Base-by-base conservation (phyloP, 352 stramenopile species). In the Pythium utonaiense region DNA sequence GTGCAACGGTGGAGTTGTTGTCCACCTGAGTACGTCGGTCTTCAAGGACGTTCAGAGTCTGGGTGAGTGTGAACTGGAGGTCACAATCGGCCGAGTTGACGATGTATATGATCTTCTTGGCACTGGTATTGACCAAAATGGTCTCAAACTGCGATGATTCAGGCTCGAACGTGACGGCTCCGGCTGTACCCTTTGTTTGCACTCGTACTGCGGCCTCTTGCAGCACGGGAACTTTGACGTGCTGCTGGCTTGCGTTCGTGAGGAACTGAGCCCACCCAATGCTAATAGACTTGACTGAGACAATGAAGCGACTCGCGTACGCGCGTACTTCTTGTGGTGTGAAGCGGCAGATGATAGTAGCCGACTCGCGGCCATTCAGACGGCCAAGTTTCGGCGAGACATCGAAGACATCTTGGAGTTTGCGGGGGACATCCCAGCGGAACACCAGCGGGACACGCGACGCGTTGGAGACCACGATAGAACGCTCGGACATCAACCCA, bases 371-470 rank as follows among this genome's bases (percentile, higher is more conserved):
- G 1, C 91, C 91, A 30, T 89, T 86, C 6, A 98, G 74, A 3
- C 87, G 67, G 6, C 88, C 87, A 17, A 92, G 70, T 27, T 80
- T 77, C 0, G 89, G 88, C 0, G 68, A 74, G 21, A 96, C 63
- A 3, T 72, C 64, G 45, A 97, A 92, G 1, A 89, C 69, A 40
- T 68, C 66, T 13, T 85, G 52, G 45, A 88, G 64, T 44, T 81
- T 77, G 42, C 63, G 53, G 27, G 88, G 86, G 3, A 96, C 45
- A 6, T 89, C 73, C 73, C 80, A 93, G n/a, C 75, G 73, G 64
- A 85, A 96, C 33, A 96, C 83, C 10, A 96, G 77, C 16, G 91
- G 91, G 38, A 97, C 77, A 4, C 91, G 80, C 28, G 88, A 96
- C 10, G 59, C 69, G 59, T 97, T 97, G 3, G 80, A 47, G 22